Evolutionary conservation across 768 basidiomycete genomes (phyloP).

Genomic region (Rhodotorula taiwanensis): DNA sequence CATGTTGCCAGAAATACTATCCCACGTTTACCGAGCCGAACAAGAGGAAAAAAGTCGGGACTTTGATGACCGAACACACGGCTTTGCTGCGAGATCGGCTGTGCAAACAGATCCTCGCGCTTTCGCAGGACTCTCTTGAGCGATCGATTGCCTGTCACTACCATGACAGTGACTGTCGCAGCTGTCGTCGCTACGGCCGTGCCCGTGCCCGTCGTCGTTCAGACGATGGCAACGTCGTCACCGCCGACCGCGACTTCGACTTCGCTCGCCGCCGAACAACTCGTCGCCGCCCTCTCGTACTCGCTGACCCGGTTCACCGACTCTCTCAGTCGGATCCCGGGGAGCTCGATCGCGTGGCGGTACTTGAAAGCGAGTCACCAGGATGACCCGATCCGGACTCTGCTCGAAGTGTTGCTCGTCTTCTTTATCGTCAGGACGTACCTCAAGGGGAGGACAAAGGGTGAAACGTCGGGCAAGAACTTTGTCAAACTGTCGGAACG

Average conservation of each 20-base stretch:
- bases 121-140: too few relatives aligned
- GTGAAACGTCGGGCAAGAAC: slow-evolving; percentile 74
- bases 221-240: background rate
- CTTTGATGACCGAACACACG: too few relatives aligned
- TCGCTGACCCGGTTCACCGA: slow-evolving; percentile 15
- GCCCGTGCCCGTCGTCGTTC: background rate
- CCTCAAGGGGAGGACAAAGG: slow-evolving; percentile 79
- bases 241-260: background rate
- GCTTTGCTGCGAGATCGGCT: too few relatives aligned
- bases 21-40: too few relatives aligned
- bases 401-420: slow-evolving; percentile 80
- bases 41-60: too few relatives aligned
- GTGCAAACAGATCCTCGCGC: too few relatives aligned
- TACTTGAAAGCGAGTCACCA: slow-evolving; percentile 79
- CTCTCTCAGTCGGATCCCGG: slow-evolving; percentile 42
- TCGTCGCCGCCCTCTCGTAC: slow-evolving; percentile 49
- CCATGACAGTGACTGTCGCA: too few relatives aligned
- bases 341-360: slow-evolving; percentile 44
- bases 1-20: too few relatives aligned
- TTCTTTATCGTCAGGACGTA: slow-evolving; percentile 83
- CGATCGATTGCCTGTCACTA: too few relatives aligned
- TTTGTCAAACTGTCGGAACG: slow-evolving; percentile 88
- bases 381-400: slow-evolving; percentile 85
- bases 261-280: slow-evolving; percentile 3
- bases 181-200: too few relatives aligned